phyloP scores from a whole-genome alignment of 108 stramenopile genomes.

The Skeletonema potamos region DNA sequence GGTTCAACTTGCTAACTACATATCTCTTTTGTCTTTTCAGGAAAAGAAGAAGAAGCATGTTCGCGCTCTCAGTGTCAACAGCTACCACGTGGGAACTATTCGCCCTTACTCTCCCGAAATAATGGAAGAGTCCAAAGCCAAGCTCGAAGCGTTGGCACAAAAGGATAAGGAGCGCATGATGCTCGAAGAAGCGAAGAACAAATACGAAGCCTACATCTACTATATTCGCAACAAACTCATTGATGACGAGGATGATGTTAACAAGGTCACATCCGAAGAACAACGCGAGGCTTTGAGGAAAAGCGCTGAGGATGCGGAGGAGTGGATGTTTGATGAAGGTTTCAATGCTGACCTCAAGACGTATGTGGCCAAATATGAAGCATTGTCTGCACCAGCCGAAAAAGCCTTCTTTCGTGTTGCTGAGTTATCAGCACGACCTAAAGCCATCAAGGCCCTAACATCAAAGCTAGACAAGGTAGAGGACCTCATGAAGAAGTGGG shows the following conservation, averaged over 20 bases:
- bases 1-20: not conserved
- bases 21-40: slow-evolving; percentile 30
- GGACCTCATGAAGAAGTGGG: slow-evolving; percentile 86
- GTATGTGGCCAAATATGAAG: slow-evolving; percentile 80
- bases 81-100: slow-evolving; percentile 57
- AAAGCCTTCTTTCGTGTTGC: slow-evolving; percentile 80
- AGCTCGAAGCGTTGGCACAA: slow-evolving; percentile 71
- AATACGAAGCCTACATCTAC: slow-evolving; percentile 94
- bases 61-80: slow-evolving; percentile 58
- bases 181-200: slow-evolving; percentile 92
- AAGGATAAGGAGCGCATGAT: slow-evolving; percentile 87
- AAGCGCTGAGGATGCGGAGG: slow-evolving; percentile 80
- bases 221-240: slow-evolving; percentile 79
- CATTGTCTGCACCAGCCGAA: slow-evolving; percentile 80
- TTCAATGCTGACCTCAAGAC: slow-evolving; percentile 83
- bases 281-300: slow-evolving; percentile 86
- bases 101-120: slow-evolving; percentile 68
- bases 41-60: slow-evolving; percentile 83
- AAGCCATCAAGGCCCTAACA: slow-evolving; percentile 66
- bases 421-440: slow-evolving; percentile 83
- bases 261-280: slow-evolving; percentile 89
- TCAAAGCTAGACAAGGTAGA: slow-evolving; percentile 66
- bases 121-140: slow-evolving; percentile 79
- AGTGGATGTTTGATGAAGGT: slow-evolving; percentile 98
- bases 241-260: slow-evolving; percentile 81